Base-by-base conservation (phyloP, 169 alveolate genomes). In the Blepharisma undulans region DNA sequence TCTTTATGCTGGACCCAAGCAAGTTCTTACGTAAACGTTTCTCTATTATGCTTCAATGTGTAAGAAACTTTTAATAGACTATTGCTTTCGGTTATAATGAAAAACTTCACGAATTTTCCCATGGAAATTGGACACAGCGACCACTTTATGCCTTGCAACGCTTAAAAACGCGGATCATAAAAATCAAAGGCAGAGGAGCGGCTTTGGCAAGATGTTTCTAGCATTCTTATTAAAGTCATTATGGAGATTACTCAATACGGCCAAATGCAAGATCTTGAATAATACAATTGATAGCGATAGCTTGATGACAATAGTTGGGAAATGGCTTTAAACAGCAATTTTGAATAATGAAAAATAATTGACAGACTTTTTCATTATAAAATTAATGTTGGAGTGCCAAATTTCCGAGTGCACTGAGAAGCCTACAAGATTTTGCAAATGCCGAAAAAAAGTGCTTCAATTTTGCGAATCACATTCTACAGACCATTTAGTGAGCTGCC, bases 131-230 rank as follows among this genome's bases (percentile, higher is more conserved):
- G 27, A 19, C 84, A 14, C 22, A 10, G 14, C 33, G 21, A 59
- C 21, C 82, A 25, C 33, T 18, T 22, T 84, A 18, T 84, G 90
- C 32, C 14, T 84, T 19, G 18, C 16, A 19, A 18, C 18, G 21
- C 82, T 84, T 10, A 76, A 25, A 14, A 12, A 22, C 27, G 16
- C 82, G 60, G 90, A 84, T 34, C 27, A 36, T 30, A 21, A 14
- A 27, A 21, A 59, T 34, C 27, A 84, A 84, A 84, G 82, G 25
- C 10, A 84, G 36, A 60, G 33, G 33, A 18, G 82, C 27, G 85
- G 84, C 84, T 34, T 10, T 84, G 90, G 90, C 84, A 84, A 27
- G 90, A 84, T 10, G 60, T 84, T 30, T 84, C 90, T 12, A n/a
- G 27, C 16, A 34, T 60, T 14, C 78, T 84, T n/a, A n/a, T 84